Evolutionary conservation across 192 early-diverging fungal species (phyloP), one percentile per base, ranked within the genome.

Genomic region (Coemansia furcata): DNA sequence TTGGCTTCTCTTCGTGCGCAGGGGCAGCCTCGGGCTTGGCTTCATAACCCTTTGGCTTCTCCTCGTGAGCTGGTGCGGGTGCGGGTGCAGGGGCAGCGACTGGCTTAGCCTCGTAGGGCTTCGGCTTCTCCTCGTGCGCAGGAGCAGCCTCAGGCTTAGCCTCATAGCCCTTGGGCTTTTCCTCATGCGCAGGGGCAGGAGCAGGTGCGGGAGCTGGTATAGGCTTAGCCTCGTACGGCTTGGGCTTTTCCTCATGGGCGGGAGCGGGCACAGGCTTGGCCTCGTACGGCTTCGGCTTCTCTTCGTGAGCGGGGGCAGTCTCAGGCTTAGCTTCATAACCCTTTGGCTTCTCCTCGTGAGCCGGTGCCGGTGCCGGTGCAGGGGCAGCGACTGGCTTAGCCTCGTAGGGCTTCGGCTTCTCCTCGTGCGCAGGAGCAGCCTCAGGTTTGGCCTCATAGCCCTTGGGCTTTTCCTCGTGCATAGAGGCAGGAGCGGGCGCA

Each of bases 331-430:
- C 36, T 5, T 62, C 60, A 14, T 62, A 62, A 7, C 55, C 55
- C 8, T 61, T 33, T 11, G 60, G 60, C 37, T 62, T 38, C 21
- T 62, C 60, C 12, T 62, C 60, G 39, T 62, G 60, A 10, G 58
- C 58, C 0, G 30, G 58, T 14, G 50, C 50, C 11, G 67, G 66
- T 1, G 40, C 58, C 12, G 67, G 67, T 0, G 68, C 60, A 1
- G 68, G 55, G 0, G 63, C 62, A 59, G 62, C 39, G 1, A 64
- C 67, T 17, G 73, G 63, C 10, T 75, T 50, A 0, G 35, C 66
- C 58, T 74, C 58, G 30, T 61, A n/a, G n/a, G n/a, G n/a, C n/a
- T n/a, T n/a, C n/a, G n/a, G n/a, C n/a, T n/a, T n/a, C n/a, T n/a
- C n/a, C n/a, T n/a, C n/a, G n/a, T n/a, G n/a, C n/a, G n/a, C n/a